Conservation (phyloP, 495 filamentous ascomycete genomes). For the Penicillium lividum region DNA sequence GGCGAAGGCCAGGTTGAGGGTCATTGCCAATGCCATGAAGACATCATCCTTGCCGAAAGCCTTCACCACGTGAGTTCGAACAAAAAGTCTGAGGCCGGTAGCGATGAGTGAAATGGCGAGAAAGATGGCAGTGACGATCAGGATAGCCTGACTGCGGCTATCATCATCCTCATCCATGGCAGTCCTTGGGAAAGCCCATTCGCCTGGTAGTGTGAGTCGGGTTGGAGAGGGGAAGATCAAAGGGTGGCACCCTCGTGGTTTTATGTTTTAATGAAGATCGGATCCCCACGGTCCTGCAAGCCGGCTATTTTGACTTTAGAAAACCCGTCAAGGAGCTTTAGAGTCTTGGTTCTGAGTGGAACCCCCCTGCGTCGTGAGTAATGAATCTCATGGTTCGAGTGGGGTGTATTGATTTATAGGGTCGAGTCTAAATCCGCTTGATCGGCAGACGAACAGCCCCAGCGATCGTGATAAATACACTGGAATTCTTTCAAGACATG, state of each 20-base stretch:
- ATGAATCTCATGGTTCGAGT: slow-evolving; percentile 11
- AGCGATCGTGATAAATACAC: neutral
- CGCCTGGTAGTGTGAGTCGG: slow-evolving; percentile 9
- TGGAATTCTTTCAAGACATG: neutral
- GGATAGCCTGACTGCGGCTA: slow-evolving; percentile 28
- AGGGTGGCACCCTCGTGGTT: slow-evolving; percentile 15
- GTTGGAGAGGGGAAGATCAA: neutral
- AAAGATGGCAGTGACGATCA: slow-evolving; percentile 34
- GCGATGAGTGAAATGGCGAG: slow-evolving; percentile 29
- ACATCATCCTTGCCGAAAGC: slow-evolving; percentile 39
- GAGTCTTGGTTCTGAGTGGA: slow-evolving; percentile 13
- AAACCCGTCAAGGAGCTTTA: slow-evolving; percentile 15
- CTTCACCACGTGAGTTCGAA: slow-evolving; percentile 30
- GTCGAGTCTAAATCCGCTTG: slow-evolving; percentile 17
- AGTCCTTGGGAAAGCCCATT: slow-evolving; percentile 12
- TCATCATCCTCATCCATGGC: slow-evolving; percentile 20
- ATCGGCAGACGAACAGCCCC: slow-evolving; percentile 15
- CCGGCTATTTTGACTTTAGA: slow-evolving; percentile 12
- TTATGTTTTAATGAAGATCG: slow-evolving; percentile 22
- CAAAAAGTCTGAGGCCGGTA: slow-evolving; percentile 32
- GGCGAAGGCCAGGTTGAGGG: slow-evolving; percentile 30
- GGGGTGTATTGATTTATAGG: slow-evolving; percentile 22
- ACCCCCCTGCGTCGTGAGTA: slow-evolving; percentile 9
- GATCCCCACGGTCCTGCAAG: slow-evolving; percentile 4
- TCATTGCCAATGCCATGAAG: slow-evolving; percentile 35